A percentile compares a stretch with the other conserved stretches of the same genome.
These are phyloP conservation scores for Orbilia ellipsospora DNA, from an alignment of 2,329 filamentous ascomycete species.

Conservation along the genomic window DNA sequence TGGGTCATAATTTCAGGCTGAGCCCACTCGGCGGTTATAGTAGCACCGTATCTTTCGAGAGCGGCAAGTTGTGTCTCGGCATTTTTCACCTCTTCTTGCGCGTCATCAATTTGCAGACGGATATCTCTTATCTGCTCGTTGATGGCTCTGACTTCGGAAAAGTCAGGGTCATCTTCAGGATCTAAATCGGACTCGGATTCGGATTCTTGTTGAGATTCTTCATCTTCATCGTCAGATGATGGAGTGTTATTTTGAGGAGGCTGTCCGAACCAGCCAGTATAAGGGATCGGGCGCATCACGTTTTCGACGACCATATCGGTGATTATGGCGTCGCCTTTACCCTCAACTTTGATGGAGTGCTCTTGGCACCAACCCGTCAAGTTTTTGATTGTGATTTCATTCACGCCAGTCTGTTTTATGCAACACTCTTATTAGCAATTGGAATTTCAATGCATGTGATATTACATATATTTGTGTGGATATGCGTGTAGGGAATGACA, in stretches of 20 bases:
- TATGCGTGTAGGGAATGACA: background rate
- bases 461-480: too few relatives aligned
- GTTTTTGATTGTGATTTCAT: slow-evolving; percentile 70
- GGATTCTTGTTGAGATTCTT: slow-evolving; percentile 58
- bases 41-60: slow-evolving; percentile 62
- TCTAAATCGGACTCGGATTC: slow-evolving; percentile 56
- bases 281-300: slow-evolving; percentile 60
- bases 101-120: slow-evolving; percentile 54
- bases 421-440: background rate
- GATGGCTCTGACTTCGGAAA: slow-evolving; percentile 56
- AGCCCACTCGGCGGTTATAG: slow-evolving; percentile 60
- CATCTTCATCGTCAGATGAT: slow-evolving; percentile 60
- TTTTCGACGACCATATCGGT: slow-evolving; percentile 73
- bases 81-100: slow-evolving; percentile 56
- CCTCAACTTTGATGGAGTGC: slow-evolving; percentile 71
- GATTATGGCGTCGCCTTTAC: slow-evolving; percentile 67
- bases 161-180: slow-evolving; percentile 59
- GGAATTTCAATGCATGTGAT: background rate
- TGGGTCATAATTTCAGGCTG: slow-evolving; percentile 60
- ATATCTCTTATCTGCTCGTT: slow-evolving; percentile 58
- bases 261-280: background rate
- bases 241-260: background rate
- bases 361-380: slow-evolving; percentile 68
- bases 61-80: slow-evolving; percentile 59
- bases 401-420: slow-evolving; percentile 66